phyloP scores from a whole-genome alignment of 140 eudicot species.

The Oenanthe javanica region DNA sequence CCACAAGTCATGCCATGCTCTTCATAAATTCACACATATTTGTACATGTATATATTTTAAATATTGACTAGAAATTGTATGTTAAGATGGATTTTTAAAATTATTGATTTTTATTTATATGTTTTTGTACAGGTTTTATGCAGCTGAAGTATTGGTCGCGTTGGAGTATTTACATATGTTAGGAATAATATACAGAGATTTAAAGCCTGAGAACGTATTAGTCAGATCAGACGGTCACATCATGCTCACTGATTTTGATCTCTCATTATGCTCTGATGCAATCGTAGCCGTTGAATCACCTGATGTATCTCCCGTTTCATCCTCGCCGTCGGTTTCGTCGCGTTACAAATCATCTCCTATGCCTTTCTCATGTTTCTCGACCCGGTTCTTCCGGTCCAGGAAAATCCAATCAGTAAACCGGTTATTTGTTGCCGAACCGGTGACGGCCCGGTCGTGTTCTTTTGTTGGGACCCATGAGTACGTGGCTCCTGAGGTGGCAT shows the following conservation, averaged over 20 bases:
- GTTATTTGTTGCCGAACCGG: slow-evolving; percentile 88
- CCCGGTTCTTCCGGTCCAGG: slow-evolving; percentile 72
- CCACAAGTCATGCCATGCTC: not conserved
- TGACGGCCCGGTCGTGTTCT: slow-evolving; percentile 69
- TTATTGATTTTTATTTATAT: not conserved
- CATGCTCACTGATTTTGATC: slow-evolving; percentile 96
- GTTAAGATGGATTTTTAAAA: too few relatives aligned
- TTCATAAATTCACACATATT: not conserved
- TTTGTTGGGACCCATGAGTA: slow-evolving; percentile 96
- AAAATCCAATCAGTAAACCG: slow-evolving; percentile 48
- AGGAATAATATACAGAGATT: slow-evolving; percentile 88
- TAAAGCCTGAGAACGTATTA: slow-evolving; percentile 89
- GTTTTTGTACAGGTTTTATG: slow-evolving; percentile 64
- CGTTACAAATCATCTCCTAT: slow-evolving; percentile 12
- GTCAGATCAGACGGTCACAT: slow-evolving; percentile 99
- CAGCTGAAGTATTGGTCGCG: slow-evolving; percentile 92
- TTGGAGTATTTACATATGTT: slow-evolving; percentile 85
- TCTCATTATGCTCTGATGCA: slow-evolving; percentile 75
- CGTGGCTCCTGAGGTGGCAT: slow-evolving; percentile 91
- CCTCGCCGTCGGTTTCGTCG: slow-evolving; percentile 28
- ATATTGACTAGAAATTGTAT: too few relatives aligned
- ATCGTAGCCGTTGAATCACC: slow-evolving; percentile 88
- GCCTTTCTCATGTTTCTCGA: slow-evolving; percentile 49
- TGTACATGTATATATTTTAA: too few relatives aligned
- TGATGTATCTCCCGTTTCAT: slow-evolving; percentile 35